A percentile compares a stretch with the other conserved stretches of the same genome.
These are phyloP conservation scores for Lachancea cidri DNA, from an alignment of 805 yeast species.

Conservation along the genomic window DNA sequence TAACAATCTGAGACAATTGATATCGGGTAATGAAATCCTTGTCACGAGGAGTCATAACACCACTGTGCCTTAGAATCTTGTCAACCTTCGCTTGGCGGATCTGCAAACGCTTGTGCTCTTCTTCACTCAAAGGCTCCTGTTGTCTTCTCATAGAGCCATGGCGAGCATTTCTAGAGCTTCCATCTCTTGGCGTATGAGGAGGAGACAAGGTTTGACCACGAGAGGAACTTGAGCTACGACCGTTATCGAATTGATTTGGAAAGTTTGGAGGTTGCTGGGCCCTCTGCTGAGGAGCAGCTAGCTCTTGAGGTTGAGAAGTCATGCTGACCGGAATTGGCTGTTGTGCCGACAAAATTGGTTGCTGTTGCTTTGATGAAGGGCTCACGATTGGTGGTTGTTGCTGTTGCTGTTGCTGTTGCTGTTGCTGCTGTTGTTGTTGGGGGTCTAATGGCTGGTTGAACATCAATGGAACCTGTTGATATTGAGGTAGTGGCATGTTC, in stretches of 20 bases:
- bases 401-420: conserved; percentile 20
- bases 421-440: conserved; percentile 20
- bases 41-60: conserved; percentile 95
- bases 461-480: conserved; percentile 15
- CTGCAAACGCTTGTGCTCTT: conserved; percentile 62
- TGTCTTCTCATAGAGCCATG: conserved; percentile 24
- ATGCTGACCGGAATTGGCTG: conserved; percentile 6
- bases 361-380: conserved; percentile 4
- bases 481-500: conserved; percentile 30
- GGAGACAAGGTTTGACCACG: conserved; percentile 6
- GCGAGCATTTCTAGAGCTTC: conserved; percentile 14
- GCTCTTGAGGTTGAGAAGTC: neutral
- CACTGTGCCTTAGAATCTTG: conserved; percentile 74
- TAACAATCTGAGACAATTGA: conserved; percentile 91
- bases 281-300: conserved; percentile 19
- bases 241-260: conserved; percentile 2
- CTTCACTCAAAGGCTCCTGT: conserved; percentile 51
- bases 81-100: conserved; percentile 70
- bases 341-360: conserved; percentile 12
- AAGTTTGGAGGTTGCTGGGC: conserved; percentile 29
- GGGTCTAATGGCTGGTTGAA: conserved; percentile 9
- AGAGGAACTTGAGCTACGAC: conserved; percentile 6
- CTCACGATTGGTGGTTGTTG: conserved; percentile 12
- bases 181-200: conserved; percentile 8
- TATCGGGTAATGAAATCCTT: conserved; percentile 92